Conservation (phyloP, 1,284 basidiomycete species). For the Mycena citricolor region DNA sequence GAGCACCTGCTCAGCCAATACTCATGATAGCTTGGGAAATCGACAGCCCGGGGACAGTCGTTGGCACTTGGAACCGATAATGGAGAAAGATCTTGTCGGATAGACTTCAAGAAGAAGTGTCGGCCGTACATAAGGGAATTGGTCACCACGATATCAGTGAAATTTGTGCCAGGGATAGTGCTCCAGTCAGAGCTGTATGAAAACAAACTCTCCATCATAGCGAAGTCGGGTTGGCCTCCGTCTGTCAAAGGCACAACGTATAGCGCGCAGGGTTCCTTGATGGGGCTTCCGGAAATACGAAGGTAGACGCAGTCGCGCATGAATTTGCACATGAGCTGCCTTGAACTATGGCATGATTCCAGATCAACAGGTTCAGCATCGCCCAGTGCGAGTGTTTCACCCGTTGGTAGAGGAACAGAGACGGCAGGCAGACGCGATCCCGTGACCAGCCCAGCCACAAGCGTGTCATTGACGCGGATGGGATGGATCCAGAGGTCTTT, state of each 20-base stretch:
- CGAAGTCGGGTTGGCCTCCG: slow-evolving; percentile 52
- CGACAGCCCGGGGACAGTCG: slow-evolving; percentile 42
- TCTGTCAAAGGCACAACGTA: slow-evolving; percentile 62
- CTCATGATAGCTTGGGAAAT: slow-evolving; percentile 54
- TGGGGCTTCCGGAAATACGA: slow-evolving; percentile 57
- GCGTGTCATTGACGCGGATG: slow-evolving; percentile 49
- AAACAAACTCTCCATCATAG: slow-evolving; percentile 49
- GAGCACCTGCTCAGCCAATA: slow-evolving; percentile 58
- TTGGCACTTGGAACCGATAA: slow-evolving; percentile 51
- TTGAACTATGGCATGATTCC: slow-evolving; percentile 44
- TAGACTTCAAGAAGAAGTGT: slow-evolving; percentile 51
- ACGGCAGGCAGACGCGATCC: slow-evolving; percentile 52
- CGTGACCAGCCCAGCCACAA: slow-evolving; percentile 59
- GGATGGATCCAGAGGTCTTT: slow-evolving; percentile 60
- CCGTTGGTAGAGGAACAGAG: slow-evolving; percentile 41
- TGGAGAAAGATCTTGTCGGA: slow-evolving; percentile 65
- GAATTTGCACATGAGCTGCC: slow-evolving; percentile 56
- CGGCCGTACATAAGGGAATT: slow-evolving; percentile 56
- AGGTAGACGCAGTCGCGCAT: slow-evolving; percentile 63
- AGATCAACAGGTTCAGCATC: slow-evolving; percentile 35
- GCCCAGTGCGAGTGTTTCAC: slow-evolving; percentile 36
- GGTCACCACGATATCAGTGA: slow-evolving; percentile 48
- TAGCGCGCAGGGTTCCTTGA: slow-evolving; percentile 49
- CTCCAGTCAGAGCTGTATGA: slow-evolving; percentile 53
- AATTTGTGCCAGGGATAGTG: slow-evolving; percentile 45